phyloP scores from a whole-genome alignment of 2,329 filamentous ascomycete species.

The Botryotinia globosa region DNA sequence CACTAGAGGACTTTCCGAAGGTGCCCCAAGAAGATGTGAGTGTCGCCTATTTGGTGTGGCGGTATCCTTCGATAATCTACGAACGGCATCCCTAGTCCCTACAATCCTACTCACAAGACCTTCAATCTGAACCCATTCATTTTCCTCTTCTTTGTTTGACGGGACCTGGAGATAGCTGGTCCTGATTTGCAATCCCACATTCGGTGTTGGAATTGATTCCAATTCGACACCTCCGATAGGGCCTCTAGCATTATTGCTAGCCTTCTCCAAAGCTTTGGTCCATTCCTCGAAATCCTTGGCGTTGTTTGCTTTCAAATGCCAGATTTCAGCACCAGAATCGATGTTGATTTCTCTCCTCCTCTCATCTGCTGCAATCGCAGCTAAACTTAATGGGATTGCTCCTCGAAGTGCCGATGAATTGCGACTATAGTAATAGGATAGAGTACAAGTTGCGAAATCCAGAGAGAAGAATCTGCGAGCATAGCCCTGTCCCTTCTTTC shows the following conservation, averaged over 20 bases:
- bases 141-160: constrained; percentile 58
- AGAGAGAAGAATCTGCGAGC: constrained; percentile 93
- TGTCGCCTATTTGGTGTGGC: constrained; percentile 46
- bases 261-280: constrained; percentile 80
- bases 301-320: constrained; percentile 85
- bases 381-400: constrained; percentile 86
- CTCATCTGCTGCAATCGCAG: constrained; percentile 86
- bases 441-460: constrained; percentile 87
- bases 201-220: constrained; percentile 27
- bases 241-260: constrained; percentile 62
- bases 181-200: constrained; percentile 38
- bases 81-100: constrained; percentile 83
- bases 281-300: constrained; percentile 83
- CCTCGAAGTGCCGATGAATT: constrained; percentile 90
- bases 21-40: constrained; percentile 37
- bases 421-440: constrained; percentile 95
- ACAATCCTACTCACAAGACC: constrained; percentile 80
- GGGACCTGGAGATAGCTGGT: constrained; percentile 30
- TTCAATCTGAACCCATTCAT: constrained; percentile 86
- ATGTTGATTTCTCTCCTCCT: constrained; percentile 89
- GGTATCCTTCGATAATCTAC: constrained; percentile 81
- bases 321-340: constrained; percentile 94
- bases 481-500: constrained; percentile 92
- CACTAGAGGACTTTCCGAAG: constrained; percentile 37
- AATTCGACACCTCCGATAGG: constrained; percentile 43